These are phyloP conservation scores for Talaromyces funiculosus DNA, from an alignment of 2,329 filamentous ascomycete genomes.

Conservation along the genomic window DNA sequence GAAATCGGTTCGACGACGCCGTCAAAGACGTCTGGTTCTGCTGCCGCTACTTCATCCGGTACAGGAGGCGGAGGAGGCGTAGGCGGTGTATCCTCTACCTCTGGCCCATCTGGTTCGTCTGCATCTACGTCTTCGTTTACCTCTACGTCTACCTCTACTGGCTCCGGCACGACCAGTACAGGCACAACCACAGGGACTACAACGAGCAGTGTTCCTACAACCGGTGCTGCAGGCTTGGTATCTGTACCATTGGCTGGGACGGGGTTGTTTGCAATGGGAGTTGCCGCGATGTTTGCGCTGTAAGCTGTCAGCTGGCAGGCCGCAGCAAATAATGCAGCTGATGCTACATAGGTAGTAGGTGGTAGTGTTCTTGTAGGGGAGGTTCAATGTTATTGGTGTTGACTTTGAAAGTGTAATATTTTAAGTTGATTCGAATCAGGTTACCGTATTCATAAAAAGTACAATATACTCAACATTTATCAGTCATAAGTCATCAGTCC, in stretches of 20 bases:
- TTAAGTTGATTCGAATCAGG: background rate
- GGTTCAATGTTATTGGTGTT: background rate
- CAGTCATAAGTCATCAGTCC: background rate
- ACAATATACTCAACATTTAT: too few species aligned
- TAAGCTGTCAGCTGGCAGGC: too few species aligned
- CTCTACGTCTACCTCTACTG: background rate
- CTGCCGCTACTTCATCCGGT: background rate
- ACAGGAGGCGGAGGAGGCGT: background rate
- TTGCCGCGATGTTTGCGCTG: background rate
- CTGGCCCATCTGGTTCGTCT: slow-evolving; percentile 9
- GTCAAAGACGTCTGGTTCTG: background rate
- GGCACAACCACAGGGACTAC: slow-evolving; percentile 16
- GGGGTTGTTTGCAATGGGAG: background rate
- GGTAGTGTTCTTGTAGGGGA: too few species aligned
- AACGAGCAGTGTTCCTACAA: slow-evolving; percentile 8
- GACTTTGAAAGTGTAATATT: background rate
- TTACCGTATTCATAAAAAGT: background rate
- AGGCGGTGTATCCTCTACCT: background rate
- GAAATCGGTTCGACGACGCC: background rate
- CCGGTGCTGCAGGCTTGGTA: background rate
- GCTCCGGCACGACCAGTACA: slow-evolving; percentile 18
- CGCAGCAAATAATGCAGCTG: too few species aligned
- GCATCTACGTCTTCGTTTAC: background rate
- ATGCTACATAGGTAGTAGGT: too few species aligned
- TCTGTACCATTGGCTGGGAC: background rate